Base-by-base conservation (phyloP, 2,329 filamentous ascomycete species). In the Botryotinia calthae region DNA sequence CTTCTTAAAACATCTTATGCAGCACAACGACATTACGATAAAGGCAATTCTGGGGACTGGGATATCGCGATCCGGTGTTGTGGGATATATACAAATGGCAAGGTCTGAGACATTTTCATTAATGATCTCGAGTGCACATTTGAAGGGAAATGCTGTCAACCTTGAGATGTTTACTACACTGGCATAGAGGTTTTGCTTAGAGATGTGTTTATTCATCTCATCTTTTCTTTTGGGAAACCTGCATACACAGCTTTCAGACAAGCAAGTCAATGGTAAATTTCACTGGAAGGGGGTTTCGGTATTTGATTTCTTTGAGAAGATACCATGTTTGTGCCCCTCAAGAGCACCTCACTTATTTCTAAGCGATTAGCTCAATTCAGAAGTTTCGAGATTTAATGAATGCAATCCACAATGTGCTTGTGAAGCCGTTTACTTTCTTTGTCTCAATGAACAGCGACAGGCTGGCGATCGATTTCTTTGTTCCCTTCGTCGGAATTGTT, bases 11-110 rank as follows among this genome's bases (percentile, higher is more conserved):
- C 25, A 18, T 51, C 6, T 28, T 31, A 67, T 37, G 64, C 51
- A 25, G 54, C 28, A 56, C 64, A 37, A 67, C 48, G 64, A 67
- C 8, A 67, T 67, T 67, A 67, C 34, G 64, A 67, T 48, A 28
- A 42, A 67, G 22, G 40, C 64, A 67, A 67, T 56, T 67, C 48
- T 56, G 64, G 64, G 46, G 46, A 67, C 48, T 67, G 64, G 64
- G 64, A 56, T 54, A 56, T 67, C 64, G 56, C 40, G 64, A 67
- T 48, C 16, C 44, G 64, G 64, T 56, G 64, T 34, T 42, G 64
- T 67, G 48, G 31, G 37, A 37, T 67, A 67, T 56, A 40, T 51
- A 37, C 48, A 56, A 28, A 56, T 31, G 28, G 48, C 34, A 56
- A 54, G 46, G 40, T 25, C 42, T 46, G 34, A 67, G 34, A 56